Percentiles rank a stretch among this genome's conserved stretches.
Conservation (phyloP, 345 rosid species). For the Lagerstroemia speciosa region DNA sequence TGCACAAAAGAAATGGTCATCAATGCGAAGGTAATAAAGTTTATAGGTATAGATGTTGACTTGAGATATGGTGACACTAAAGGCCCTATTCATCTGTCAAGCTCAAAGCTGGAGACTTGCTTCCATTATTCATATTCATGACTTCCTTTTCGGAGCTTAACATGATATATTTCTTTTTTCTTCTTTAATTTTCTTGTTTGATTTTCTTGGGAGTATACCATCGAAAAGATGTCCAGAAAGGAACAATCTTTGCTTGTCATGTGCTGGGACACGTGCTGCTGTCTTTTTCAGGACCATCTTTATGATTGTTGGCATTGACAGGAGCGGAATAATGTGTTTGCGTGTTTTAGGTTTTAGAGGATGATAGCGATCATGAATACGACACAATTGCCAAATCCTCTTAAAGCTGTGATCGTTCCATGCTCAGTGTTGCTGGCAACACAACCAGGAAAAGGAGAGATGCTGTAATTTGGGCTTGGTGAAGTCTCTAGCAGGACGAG, state of each 20-base stretch:
- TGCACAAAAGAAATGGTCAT: not conserved
- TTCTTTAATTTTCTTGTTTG: not conserved
- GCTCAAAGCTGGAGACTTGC: not conserved
- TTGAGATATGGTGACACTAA: not conserved
- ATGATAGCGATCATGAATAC: not conserved
- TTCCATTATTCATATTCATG: not conserved
- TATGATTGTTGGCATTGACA: not conserved
- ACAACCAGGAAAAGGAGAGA: no score
- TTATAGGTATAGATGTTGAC: not conserved
- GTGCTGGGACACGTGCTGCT: not conserved
- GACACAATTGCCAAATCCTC: not conserved
- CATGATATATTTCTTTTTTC: not conserved
- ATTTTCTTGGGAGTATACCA: not conserved
- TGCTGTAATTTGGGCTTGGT: no score
- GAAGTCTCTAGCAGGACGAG: no score
- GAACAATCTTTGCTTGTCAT: not conserved
- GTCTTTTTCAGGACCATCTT: not conserved
- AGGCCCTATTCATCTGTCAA: not conserved
- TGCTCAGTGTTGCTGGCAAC: no score
- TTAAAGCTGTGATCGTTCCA: no score
- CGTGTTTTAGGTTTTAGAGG: not conserved
- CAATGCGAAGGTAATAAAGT: not conserved
- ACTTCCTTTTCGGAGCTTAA: not conserved
- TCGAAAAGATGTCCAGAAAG: not conserved
- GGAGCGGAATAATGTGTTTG: not conserved